Evolutionary conservation across 768 basidiomycete species (phyloP).

Genomic region (Hortiboletus flavorubellus): DNA sequence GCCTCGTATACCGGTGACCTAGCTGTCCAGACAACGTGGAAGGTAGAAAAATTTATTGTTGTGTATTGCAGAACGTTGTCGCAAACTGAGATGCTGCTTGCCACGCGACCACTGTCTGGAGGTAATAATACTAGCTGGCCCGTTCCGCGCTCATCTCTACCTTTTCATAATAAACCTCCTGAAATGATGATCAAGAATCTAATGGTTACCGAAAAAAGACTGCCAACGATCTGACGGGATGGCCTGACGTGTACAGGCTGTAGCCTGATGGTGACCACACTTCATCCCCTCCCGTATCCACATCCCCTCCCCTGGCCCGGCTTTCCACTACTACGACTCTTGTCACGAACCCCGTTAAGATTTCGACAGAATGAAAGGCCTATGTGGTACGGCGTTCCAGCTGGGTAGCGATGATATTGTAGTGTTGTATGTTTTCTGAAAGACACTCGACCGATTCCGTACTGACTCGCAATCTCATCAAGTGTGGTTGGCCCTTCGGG

Average conservation of each 20-base stretch:
- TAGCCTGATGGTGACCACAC: background rate
- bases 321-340: background rate
- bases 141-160: too few species aligned
- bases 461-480: background rate
- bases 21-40: too few species aligned
- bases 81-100: too few species aligned
- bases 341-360: too few species aligned
- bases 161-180: too few species aligned
- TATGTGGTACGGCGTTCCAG: background rate
- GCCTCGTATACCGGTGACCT: too few species aligned
- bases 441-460: background rate
- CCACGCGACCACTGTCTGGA: too few species aligned
- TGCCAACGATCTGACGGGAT: background rate
- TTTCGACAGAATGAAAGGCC: background rate
- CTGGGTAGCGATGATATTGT: slow-evolving; percentile 12
- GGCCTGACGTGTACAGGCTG: background rate
- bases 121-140: too few species aligned
- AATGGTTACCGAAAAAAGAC: background rate
- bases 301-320: too few species aligned
- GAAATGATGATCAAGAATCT: background rate
- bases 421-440: slow-evolving; percentile 16
- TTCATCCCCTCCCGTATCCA: background rate
- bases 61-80: too few species aligned
- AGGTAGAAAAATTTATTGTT: too few species aligned
- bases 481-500: slow-evolving; percentile 21